phyloP scores from a whole-genome alignment of 148 eudicot genomes.

The Drosera capensis region DNA sequence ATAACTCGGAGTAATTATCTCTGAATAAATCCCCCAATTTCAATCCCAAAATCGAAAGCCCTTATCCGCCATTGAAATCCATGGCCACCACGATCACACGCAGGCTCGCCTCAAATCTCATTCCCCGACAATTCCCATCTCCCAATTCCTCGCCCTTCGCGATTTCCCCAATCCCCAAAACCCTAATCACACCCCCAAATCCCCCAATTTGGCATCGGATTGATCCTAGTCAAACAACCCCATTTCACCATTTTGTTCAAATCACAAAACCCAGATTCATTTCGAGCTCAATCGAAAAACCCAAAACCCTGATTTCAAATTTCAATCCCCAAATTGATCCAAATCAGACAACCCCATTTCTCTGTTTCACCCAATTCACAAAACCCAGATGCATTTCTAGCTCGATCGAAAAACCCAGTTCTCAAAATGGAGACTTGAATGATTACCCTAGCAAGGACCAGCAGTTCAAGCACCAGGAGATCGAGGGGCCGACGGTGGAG shows the following conservation, averaged over 20 bases:
- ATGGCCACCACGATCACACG: background rate
- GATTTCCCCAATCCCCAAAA: background rate
- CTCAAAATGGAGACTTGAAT: background rate
- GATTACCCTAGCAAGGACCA: conserved; percentile 15
- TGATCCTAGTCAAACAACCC: too few relatives aligned
- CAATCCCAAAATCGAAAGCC: background rate
- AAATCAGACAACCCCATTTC: too few relatives aligned
- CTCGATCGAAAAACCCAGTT: background rate
- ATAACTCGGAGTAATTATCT: too few relatives aligned
- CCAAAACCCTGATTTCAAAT: too few relatives aligned
- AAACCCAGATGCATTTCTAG: background rate
- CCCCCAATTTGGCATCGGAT: background rate
- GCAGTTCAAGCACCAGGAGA: conserved; percentile 62
- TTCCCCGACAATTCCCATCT: background rate
- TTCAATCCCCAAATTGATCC: too few relatives aligned
- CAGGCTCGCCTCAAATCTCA: background rate
- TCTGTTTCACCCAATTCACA: too few relatives aligned
- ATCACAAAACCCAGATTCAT: too few relatives aligned
- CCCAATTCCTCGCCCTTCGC: background rate
- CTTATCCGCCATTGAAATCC: background rate
- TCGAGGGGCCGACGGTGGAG: conserved; percentile 75
- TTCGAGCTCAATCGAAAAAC: too few relatives aligned
- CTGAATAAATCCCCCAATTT: background rate
- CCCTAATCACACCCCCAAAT: background rate
- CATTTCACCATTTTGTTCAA: too few relatives aligned